Evolutionary conservation across 495 filamentous ascomycete genomes (phyloP), one percentile per base, ranked within the genome.

Genomic region (Podospora pseudopauciseta): DNA sequence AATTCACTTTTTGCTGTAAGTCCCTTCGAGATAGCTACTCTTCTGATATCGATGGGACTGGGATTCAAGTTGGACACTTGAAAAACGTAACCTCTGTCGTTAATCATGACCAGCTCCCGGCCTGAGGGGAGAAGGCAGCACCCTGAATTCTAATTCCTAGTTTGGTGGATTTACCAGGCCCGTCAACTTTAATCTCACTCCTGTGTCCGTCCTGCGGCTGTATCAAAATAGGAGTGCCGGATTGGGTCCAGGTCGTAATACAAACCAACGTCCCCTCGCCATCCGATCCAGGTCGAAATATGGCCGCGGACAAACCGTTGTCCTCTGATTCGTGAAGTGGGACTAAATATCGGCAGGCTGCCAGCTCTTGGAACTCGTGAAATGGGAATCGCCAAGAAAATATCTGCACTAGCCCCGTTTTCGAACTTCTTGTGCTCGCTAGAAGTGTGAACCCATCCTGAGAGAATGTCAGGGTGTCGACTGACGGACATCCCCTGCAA

Each of bases 211-310:
- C 73, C 16, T 71, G 67, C 2, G 78, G 77, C 63, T 80, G 78
- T n/a, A 80, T 70, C 2, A 80, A 68, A 3, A 80, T 54, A 3
- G 78, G 78, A 15, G 68, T 73, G 2, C 78, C 78, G 7, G 74
- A 79, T 53, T 79, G 78, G 4, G 78, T 80, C 78, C 78, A 80
- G 1, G 77, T 79, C 4, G 72, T 78, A 18, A 80, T 67, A 61
- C 78, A 80, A 44, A 80, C 65, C 11, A 80, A 56, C 55, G 72
- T 71, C 3, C 76, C 74, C 44, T 77, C 73, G 13, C 63, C 73
- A 18, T 74, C 63, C 32, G 20, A 4, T 4, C 70, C 74, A 4
- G 75, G 68, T 0, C 77, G 72, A 56, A 74, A 75, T 18, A 76
- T 75, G 1, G 73, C 77, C 5, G 77, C 73, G 0, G 75, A 71